Evolutionary conservation across 176 grass and related monocot genomes (phyloP), one percentile per base, ranked within the genome.

Genomic region (Pontederia crassipes): DNA sequence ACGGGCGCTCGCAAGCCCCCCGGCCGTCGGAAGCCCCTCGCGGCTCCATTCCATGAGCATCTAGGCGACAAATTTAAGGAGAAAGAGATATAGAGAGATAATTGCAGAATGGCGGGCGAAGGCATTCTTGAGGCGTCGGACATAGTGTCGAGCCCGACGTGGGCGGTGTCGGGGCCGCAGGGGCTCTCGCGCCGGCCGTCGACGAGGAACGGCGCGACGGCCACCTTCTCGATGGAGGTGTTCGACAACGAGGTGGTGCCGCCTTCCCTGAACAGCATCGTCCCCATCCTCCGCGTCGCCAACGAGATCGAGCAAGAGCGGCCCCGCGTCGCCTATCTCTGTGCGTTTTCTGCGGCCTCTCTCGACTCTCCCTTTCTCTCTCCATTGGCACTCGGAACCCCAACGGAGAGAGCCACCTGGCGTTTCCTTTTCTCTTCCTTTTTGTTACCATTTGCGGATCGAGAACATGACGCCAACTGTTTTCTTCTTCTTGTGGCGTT

Each of bases 241-340:
- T 97, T 97, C 65, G 87, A 97, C 70, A 91, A 91, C 67, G 92
- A 90, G 64, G 87, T 97, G 9, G 92, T 88, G 51, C 92, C 92
- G 10, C 75, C 92, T 13, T 80, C 87, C 55, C 81, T 97, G 17
- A 86, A 28, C 63, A 88, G 81, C 76, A 88, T 97, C 60, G 83
- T 79, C n/a, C 92, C 87, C 46, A 85, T 97, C 75, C 92, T 97
- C 46, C 81, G 92, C 45, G 84, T 85, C 27, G 87, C 92, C 10
- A 75, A 83, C 17, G 84, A 97, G 81, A 85, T 97, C 73, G 92
- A 97, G 63, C 46, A 71, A 24, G 92, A 97, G 83, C 72, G 81
- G 2, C 84, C 92, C 40, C 92, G 92, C 75, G 84, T 97, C 59
- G 74, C 92, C 17, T 97, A 97, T 75, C 83, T 97, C 61, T 97